Evolutionary conservation across 257 asterid genomes (phyloP).

Genomic region (Anisodus tanguticus): DNA sequence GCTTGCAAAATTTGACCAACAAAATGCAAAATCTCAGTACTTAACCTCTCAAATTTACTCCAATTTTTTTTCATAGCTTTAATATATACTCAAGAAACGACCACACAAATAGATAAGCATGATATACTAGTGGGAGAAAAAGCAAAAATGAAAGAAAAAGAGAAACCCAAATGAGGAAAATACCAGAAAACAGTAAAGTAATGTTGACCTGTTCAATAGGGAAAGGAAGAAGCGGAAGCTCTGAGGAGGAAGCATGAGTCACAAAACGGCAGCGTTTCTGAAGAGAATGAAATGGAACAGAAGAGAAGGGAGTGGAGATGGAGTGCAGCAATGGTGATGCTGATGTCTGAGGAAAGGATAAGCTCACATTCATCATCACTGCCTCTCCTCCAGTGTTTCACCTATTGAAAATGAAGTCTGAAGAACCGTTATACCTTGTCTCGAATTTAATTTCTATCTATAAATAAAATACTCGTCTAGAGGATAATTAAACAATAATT

Average conservation of each 20-base stretch:
- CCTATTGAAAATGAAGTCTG: neutral
- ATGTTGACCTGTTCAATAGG: constrained; percentile 43
- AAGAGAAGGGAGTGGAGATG: constrained; percentile 14
- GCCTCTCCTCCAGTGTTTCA: neutral
- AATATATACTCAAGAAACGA: neutral
- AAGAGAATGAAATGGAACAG: neutral
- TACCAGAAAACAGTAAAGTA: neutral
- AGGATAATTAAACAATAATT: too few relatives aligned
- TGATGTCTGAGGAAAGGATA: constrained; percentile 21
- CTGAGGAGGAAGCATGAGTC: constrained; percentile 21
- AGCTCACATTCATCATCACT: neutral
- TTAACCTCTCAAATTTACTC: neutral
- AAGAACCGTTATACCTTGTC: neutral
- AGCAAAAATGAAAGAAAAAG: too few relatives aligned
- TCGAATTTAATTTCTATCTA: too few relatives aligned
- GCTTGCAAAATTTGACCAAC: neutral
- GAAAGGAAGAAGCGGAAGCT: constrained; percentile 47
- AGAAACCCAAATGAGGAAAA: neutral
- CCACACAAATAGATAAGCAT: neutral
- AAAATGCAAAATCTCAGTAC: neutral
- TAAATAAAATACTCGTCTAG: too few relatives aligned
- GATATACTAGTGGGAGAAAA: neutral
- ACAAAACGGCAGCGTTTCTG: constrained; percentile 25
- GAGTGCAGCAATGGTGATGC: neutral
- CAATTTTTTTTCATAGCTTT: too few relatives aligned